Conservation (phyloP, 352 stramenopile species). For the Stramenopiles sp. region DNA sequence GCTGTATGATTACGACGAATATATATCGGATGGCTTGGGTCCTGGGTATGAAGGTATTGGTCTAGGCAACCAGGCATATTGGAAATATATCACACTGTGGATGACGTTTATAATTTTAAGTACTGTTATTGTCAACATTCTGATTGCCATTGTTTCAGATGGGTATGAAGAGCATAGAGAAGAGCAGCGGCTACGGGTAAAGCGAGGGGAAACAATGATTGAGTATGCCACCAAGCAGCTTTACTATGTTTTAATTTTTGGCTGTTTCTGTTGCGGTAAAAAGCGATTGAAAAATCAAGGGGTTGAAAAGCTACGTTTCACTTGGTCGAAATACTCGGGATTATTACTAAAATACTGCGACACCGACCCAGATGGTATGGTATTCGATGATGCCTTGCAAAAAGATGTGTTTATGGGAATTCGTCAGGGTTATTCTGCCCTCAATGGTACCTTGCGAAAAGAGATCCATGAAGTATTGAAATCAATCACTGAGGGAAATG, state of each 20-base stretch:
- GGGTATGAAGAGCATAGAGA: slow-evolving; percentile 11
- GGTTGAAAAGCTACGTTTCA: not conserved
- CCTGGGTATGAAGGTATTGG: slow-evolving; percentile 8
- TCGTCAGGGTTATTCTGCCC: not conserved
- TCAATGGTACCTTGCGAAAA: not conserved
- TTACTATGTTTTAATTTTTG: not conserved
- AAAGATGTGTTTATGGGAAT: slow-evolving; percentile 1
- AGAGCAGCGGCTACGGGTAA: not conserved
- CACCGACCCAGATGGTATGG: not conserved
- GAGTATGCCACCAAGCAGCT: not conserved
- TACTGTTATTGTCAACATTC: slow-evolving; percentile 12
- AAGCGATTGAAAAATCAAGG: not conserved
- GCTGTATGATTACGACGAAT: not conserved
- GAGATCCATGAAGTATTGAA: too few relatives aligned
- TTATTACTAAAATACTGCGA: slow-evolving; percentile 12
- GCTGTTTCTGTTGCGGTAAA: not conserved
- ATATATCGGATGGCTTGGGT: slow-evolving; percentile 3
- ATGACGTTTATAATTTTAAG: slow-evolving; percentile 7
- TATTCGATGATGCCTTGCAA: slow-evolving; percentile 10
- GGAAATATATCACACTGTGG: slow-evolving; percentile 6
- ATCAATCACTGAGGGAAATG: slow-evolving; percentile 8
- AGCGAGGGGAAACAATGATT: slow-evolving; percentile 4
- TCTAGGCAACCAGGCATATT: not conserved
- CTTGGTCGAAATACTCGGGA: not conserved
- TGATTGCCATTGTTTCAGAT: slow-evolving; percentile 9